These are phyloP conservation scores for Oryza glaberrima DNA, from an alignment of 176 grass and related monocot species.

Conservation along the genomic window DNA sequence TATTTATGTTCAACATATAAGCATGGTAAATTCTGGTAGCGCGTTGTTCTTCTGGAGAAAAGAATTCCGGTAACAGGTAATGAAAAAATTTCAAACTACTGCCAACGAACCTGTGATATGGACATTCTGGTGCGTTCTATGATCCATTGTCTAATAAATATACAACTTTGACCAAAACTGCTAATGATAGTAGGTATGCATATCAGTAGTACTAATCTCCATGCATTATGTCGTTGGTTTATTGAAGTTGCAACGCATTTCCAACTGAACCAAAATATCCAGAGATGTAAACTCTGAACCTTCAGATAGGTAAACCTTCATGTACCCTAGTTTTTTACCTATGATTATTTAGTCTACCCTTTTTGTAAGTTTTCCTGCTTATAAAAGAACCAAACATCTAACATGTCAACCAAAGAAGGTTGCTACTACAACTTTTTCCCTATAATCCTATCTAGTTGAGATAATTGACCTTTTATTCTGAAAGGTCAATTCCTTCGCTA, in stretches of 20 bases:
- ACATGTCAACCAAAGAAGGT: slow-evolving; percentile 26
- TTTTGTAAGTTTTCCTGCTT: background rate
- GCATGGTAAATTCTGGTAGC: background rate
- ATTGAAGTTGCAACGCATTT: slow-evolving; percentile 9
- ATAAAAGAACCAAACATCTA: slow-evolving; percentile 5
- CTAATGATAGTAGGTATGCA: slow-evolving; percentile 11
- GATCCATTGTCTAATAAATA: background rate
- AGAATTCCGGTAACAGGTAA: too few relatives aligned
- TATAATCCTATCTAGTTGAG: slow-evolving; percentile 9
- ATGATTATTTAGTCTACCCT: background rate
- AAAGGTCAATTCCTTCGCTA: slow-evolving; percentile 35
- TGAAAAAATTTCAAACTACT: background rate
- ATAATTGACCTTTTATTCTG: background rate
- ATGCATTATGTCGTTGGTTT: background rate
- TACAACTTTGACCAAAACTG: background rate
- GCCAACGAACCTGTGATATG: background rate
- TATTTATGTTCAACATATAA: background rate
- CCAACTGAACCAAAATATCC: slow-evolving; percentile 9
- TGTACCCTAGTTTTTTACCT: background rate
- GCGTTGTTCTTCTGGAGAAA: too few relatives aligned
- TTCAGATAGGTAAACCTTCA: slow-evolving; percentile 6
- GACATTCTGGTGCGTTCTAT: background rate
- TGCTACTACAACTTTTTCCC: background rate
- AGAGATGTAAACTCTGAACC: background rate
- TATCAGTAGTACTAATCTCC: background rate